Conservation (phyloP, 2,329 filamentous ascomycete genomes). For the Claviceps lovelessii region DNA sequence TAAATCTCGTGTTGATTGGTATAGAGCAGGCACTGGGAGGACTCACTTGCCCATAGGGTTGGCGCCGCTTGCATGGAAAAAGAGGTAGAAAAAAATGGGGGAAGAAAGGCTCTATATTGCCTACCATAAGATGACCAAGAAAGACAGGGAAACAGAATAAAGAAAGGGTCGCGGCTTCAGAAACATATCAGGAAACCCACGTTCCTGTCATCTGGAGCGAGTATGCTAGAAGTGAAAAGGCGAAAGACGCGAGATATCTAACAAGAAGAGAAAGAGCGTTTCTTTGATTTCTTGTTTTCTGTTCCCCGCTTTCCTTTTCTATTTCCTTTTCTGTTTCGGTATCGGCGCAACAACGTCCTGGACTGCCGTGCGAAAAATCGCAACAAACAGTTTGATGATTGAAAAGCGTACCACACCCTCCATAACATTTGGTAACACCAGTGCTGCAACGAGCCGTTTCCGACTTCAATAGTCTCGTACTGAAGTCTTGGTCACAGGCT, state of each 20-base stretch:
- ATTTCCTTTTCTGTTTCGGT: neutral
- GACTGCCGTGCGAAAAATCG: neutral
- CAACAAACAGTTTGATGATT: neutral
- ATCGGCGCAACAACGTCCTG: neutral
- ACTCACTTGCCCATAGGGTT: neutral
- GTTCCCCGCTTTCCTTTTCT: neutral
- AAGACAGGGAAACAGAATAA: neutral
- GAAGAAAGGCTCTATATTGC: neutral
- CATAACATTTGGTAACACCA: constrained; percentile 12
- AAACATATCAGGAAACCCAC: neutral
- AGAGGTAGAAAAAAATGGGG: neutral
- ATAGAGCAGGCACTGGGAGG: neutral
- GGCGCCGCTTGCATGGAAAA: neutral
- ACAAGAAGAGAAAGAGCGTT: neutral
- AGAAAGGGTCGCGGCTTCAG: neutral
- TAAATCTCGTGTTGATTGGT: neutral
- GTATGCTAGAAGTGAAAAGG: neutral
- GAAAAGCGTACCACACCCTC: neutral
- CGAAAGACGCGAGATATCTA: neutral
- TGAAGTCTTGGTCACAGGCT: constrained; percentile 4
- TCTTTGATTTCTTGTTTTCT: too few species aligned
- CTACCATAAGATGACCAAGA: neutral
- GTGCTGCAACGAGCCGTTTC: constrained; percentile 18
- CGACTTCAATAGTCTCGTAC: constrained; percentile 24
- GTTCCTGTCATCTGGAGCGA: neutral